These are phyloP conservation scores for Cicer pinnatifidum DNA, from an alignment of 306 rosid genomes.

Conservation along the genomic window DNA sequence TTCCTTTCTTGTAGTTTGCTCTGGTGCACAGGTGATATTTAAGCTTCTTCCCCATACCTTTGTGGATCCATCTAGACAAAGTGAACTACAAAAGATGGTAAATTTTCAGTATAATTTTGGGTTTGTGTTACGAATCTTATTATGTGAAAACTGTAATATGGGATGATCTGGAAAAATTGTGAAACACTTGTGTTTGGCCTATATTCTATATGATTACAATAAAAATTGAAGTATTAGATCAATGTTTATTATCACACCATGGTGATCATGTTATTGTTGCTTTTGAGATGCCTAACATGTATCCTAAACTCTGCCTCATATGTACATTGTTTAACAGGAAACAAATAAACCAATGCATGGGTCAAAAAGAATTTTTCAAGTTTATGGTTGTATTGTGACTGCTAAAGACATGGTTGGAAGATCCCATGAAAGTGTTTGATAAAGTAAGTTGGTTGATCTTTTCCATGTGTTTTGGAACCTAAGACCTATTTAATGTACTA, in stretches of 20 bases:
- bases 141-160: background rate
- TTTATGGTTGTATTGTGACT: too few species aligned
- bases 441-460: constrained; percentile 43
- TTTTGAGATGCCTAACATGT: constrained; percentile 32
- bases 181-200: background rate
- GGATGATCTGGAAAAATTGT: background rate
- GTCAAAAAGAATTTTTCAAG: too few species aligned
- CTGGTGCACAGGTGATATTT: constrained; percentile 87
- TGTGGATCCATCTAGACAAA: constrained; percentile 21
- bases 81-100: constrained; percentile 62
- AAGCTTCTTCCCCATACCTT: constrained; percentile 92
- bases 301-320: constrained; percentile 22
- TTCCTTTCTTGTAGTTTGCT: constrained; percentile 66
- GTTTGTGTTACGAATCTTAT: background rate
- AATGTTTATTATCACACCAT: too few species aligned
- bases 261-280: background rate
- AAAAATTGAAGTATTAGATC: too few species aligned
- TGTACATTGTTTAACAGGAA: too few species aligned
- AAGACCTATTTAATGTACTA: constrained; percentile 12
- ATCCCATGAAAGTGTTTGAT: too few species aligned
- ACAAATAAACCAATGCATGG: too few species aligned
- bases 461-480: background rate
- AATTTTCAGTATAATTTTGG: constrained; percentile 16
- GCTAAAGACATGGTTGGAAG: too few species aligned
- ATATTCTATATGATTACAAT: background rate